Percentiles rank a stretch among this genome's conserved stretches.
Evolutionary conservation across 805 yeast genomes (phyloP).

Genomic region (Candida incommunis): DNA sequence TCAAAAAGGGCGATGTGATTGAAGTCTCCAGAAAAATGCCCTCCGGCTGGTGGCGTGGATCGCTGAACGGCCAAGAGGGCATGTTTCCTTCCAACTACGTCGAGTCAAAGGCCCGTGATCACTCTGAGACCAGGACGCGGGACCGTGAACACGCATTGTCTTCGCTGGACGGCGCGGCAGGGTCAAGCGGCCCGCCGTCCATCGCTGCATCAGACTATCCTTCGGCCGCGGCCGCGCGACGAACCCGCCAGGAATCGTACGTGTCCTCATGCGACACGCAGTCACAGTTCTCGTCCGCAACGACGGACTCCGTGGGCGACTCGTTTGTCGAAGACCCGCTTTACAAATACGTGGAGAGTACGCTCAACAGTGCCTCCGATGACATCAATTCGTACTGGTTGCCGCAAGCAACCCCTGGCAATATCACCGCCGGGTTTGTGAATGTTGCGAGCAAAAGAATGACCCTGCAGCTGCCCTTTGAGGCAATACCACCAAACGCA

Average conservation of each 20-base stretch:
- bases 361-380: conserved; percentile 3
- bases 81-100: conserved; percentile 73
- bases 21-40: conserved; percentile 52
- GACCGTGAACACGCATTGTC: not conserved
- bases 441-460: conserved; percentile 9
- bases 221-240: conserved; percentile 1
- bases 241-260: conserved; percentile 1
- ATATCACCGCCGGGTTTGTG: conserved; percentile 11
- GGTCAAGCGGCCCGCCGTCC: not conserved
- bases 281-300: conserved; percentile 1
- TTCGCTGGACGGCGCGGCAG: not conserved
- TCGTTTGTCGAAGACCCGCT: conserved; percentile 5
- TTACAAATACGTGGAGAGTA: conserved; percentile 5
- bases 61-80: conserved; percentile 44
- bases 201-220: not conserved
- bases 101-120: conserved; percentile 20
- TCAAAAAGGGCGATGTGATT: conserved; percentile 53
- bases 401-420: conserved; percentile 16
- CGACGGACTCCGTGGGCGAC: conserved; percentile 2
- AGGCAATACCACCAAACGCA: conserved; percentile 3
- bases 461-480: conserved; percentile 11
- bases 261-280: not conserved
- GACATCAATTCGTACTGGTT: conserved; percentile 18
- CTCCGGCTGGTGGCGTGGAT: conserved; percentile 85
- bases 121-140: not conserved